phyloP scores from a whole-genome alignment of 2,329 filamentous ascomycete species.

The Alternaria novae-zelandiae region DNA sequence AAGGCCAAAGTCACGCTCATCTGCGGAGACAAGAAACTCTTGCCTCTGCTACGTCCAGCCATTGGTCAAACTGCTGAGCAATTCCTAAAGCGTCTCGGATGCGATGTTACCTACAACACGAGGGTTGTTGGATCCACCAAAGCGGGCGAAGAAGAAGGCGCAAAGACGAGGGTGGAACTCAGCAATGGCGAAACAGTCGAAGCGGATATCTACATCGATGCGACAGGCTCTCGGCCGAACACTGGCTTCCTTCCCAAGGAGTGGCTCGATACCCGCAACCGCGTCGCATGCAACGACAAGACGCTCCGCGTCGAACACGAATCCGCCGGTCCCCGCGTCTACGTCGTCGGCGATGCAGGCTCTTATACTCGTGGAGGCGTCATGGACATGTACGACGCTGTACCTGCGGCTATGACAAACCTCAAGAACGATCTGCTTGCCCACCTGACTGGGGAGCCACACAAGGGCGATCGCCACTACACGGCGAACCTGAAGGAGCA shows the following conservation, averaged over 20 bases:
- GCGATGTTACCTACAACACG: conserved; percentile 53
- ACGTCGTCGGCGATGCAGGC: conserved; percentile 58
- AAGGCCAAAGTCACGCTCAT: conserved; percentile 55
- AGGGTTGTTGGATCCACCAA: conserved; percentile 39
- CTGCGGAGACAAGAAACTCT: conserved; percentile 52
- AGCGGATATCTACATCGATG: conserved; percentile 62
- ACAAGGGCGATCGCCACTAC: conserved; percentile 42
- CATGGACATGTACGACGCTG: conserved; percentile 50
- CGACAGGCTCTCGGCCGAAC: conserved; percentile 60
- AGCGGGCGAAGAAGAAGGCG: conserved; percentile 40
- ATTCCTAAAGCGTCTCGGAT: conserved; percentile 55
- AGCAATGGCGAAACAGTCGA: conserved; percentile 56
- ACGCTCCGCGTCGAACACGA: conserved; percentile 56
- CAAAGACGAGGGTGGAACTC: conserved; percentile 52
- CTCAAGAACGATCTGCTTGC: conserved; percentile 55
- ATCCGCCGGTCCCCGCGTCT: conserved; percentile 52
- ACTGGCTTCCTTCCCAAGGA: conserved; percentile 59
- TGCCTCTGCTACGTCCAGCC: conserved; percentile 52
- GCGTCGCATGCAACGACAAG: conserved; percentile 56
- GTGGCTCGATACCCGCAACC: conserved; percentile 57
- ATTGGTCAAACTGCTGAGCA: conserved; percentile 56
- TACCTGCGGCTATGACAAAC: conserved; percentile 55
- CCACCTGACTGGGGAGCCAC: conserved; percentile 30
- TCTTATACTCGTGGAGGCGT: conserved; percentile 54
- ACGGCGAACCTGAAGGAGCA: conserved; percentile 41